Base-by-base conservation (phyloP, 1,284 basidiomycete genomes). In the Ceratobasidium sp. region DNA sequence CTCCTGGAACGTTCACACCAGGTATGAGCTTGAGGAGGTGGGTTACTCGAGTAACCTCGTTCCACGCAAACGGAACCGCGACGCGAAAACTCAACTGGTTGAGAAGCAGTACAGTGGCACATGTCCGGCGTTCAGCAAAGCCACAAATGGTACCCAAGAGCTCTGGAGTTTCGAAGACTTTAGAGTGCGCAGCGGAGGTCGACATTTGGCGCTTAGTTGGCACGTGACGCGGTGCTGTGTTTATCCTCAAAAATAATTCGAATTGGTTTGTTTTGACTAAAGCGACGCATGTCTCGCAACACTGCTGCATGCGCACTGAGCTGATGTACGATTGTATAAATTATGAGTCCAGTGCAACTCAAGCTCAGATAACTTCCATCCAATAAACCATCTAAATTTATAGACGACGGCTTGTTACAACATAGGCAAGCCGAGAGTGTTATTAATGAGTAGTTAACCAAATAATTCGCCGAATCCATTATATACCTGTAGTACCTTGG, bases 401-500 rank as follows among this genome's bases (percentile, higher is more conserved):
- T n/a, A 4, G 33, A 33, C 4, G 33, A 33, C 4, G 33, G 33
- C 1, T 33, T 33, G 33, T 33, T 33, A 33, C 1, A 33, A 33
- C 33, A 33, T 4, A 33, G 33, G 33, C 33, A 33, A 33, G 33
- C 33, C 33, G 33, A 33, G 33, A 10, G 46, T 7, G 10, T 49
- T 1, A 55, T 3, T 26, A 33, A 15, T 3, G 9, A 28, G 26
- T 5, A 26, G 15, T 26, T 28, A 4, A 33, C 15, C 23, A 39
- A 44, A n/a, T 9, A 42, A 44, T 23, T 13, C 23, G 13, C 15
- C 20, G 4, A 4, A 60, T 3, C 18, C 6, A 1, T 42, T 18
- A 42, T 39, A 64, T 20, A 28, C 44, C 26, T 40, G 28, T 42
- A 58, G 68, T 15, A 13, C 53, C 68, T 33, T 60, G 79, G 61